A percentile compares a stretch with the other conserved stretches of the same genome.
These are phyloP conservation scores for Chytriomyces confervae DNA, from an alignment of 192 early-diverging fungal species.

Conservation along the genomic window DNA sequence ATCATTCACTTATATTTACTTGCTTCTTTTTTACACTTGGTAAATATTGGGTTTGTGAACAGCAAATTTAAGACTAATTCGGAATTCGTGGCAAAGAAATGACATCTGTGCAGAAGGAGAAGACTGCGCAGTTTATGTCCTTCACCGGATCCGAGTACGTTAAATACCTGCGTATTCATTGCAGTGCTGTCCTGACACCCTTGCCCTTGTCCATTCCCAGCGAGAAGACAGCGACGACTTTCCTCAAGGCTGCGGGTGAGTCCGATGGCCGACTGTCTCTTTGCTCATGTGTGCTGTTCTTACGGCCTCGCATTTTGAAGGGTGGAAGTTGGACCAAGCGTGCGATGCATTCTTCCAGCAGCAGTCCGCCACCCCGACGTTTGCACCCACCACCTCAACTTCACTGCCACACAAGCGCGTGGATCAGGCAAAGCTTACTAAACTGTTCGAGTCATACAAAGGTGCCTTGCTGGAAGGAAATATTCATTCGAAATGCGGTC, in stretches of 20 bases:
- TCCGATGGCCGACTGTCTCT: neutral
- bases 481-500: neutral
- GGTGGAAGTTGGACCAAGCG: slow-evolving; percentile 74
- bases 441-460: slow-evolving; percentile 77
- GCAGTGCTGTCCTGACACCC: slow-evolving; percentile 4
- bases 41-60: too few relatives aligned
- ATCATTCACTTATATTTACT: too few relatives aligned
- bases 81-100: neutral
- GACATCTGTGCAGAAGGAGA: neutral
- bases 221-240: slow-evolving; percentile 57
- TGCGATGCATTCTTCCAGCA: slow-evolving; percentile 66
- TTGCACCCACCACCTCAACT: neutral
- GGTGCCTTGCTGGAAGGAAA: slow-evolving; percentile 51
- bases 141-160: slow-evolving; percentile 26
- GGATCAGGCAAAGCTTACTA: slow-evolving; percentile 46
- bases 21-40: too few relatives aligned
- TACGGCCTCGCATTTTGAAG: slow-evolving; percentile 10
- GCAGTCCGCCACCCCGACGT: slow-evolving; percentile 23
- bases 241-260: slow-evolving; percentile 54
- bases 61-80: too few relatives aligned
- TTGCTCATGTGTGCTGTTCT: neutral
- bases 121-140: slow-evolving; percentile 17
- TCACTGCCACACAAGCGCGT: neutral
- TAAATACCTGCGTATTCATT: neutral
- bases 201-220: slow-evolving; percentile 39